These are phyloP conservation scores for Globisporangium splendens DNA, from an alignment of 352 stramenopile genomes.

Conservation along the genomic window DNA sequence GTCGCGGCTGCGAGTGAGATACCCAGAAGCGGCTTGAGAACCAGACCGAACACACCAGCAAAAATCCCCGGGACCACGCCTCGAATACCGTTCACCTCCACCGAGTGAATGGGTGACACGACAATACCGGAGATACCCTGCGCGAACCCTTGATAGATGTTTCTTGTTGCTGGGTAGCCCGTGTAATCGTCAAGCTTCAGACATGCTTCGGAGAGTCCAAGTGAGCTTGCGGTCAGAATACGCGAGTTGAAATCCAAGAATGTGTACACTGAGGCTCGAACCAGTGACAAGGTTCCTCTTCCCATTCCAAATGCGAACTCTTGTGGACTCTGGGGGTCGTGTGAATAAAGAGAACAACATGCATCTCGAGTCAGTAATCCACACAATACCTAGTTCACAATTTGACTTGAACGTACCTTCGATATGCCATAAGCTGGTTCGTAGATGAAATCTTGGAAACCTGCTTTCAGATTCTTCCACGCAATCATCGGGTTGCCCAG, in stretches of 20 bases:
- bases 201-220: slow-evolving; percentile 82
- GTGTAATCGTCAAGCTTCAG: slow-evolving; percentile 88
- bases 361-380: background rate
- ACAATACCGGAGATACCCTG: slow-evolving; percentile 83
- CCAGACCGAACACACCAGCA: slow-evolving; percentile 72
- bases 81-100: slow-evolving; percentile 74
- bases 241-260: slow-evolving; percentile 85
- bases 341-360: background rate
- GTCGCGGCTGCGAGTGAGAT: slow-evolving; percentile 72
- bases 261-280: slow-evolving; percentile 83
- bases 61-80: slow-evolving; percentile 76
- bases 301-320: slow-evolving; percentile 79
- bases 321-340: slow-evolving; percentile 44
- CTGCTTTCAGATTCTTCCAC: slow-evolving; percentile 79
- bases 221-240: slow-evolving; percentile 77
- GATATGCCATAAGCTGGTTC: slow-evolving; percentile 77
- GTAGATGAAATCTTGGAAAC: slow-evolving; percentile 81
- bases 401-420: slow-evolving; percentile 26
- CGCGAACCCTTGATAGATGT: slow-evolving; percentile 86
- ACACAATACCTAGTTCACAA: background rate
- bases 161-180: slow-evolving; percentile 76
- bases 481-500: slow-evolving; percentile 87
- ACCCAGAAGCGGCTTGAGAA: slow-evolving; percentile 78
- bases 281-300: slow-evolving; percentile 75
- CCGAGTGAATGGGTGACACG: slow-evolving; percentile 79